These are phyloP conservation scores for Talaromyces ruber DNA, from an alignment of 495 filamentous ascomycete genomes.

Conservation along the genomic window DNA sequence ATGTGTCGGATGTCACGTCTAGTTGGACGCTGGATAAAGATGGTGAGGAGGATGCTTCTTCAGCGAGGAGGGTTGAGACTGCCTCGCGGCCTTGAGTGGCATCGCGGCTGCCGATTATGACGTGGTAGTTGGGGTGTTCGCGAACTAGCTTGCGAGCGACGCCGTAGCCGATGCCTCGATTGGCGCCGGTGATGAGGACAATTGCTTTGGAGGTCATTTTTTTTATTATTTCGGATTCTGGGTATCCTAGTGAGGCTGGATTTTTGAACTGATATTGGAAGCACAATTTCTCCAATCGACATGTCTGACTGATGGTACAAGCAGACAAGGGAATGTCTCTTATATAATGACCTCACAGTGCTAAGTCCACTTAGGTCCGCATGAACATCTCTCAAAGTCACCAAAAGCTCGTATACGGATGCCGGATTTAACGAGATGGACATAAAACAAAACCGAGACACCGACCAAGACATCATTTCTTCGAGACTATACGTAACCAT, in stretches of 20 bases:
- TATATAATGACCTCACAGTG: not conserved
- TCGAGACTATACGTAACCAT: not conserved
- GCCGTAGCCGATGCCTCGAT: constrained; percentile 37
- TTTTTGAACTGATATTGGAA: not conserved
- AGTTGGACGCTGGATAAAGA: constrained; percentile 21
- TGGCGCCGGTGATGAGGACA: constrained; percentile 35
- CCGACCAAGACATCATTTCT: not conserved
- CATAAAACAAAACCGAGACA: not conserved
- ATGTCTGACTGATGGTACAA: not conserved
- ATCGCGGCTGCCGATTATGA: constrained; percentile 28
- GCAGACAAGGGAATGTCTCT: no score
- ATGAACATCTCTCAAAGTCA: not conserved
- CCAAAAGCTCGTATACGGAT: not conserved
- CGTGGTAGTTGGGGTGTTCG: constrained; percentile 22
- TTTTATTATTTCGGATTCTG: not conserved
- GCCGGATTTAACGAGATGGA: not conserved
- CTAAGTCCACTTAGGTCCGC: not conserved
- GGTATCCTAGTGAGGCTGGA: not conserved
- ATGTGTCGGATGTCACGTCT: constrained; percentile 29
- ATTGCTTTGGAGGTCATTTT: constrained; percentile 16
- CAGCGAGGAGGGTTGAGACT: constrained; percentile 11
- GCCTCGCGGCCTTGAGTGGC: constrained; percentile 16
- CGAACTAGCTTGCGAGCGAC: constrained; percentile 23
- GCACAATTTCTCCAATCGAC: not conserved
- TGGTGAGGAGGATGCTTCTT: constrained; percentile 8